Base-by-base conservation (phyloP, 2,329 filamentous ascomycete species). In the Dendrostoma leiphaemia region DNA sequence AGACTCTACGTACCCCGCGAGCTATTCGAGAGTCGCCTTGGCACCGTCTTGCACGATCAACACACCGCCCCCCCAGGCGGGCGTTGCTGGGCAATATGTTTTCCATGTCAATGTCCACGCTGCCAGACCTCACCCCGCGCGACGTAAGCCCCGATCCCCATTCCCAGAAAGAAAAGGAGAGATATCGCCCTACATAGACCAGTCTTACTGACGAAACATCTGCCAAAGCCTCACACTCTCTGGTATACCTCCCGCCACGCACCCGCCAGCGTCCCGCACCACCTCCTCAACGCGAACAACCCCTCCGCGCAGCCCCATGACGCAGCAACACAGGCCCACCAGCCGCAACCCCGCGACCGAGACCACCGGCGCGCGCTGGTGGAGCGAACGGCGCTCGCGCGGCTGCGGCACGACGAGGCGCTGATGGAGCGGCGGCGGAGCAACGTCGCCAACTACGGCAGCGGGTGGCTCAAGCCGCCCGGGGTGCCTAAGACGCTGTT, bases 401-500 rank as follows among this genome's bases (percentile, higher is more conserved):
- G 86, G 2, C 82, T 96, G 10, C 78, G 82, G 24, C 74, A 83
- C 38, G 93, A 97, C 67, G 94, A 97, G 73, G 81, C 85, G 57
- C 81, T 85, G 54, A 80, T 95, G 60, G 82, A 86, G 51, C 81
- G 87, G 8, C 90, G 93, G 44, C 91, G 92, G 65, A 74, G 83
- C 45, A 91, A 93, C 61, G 88, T 97, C 28, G 83, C 88, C 45
- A 89, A 91, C 64, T 97, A 95, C 67, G 94, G 94, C 57, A 89
- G 86, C 61, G 83, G 82, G 41, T 99, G 94, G 94, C 86, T 99
- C 53, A 89, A 88, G 55, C 94, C 94, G 0, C 91, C 91, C 0
- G 94, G 93, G 7, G 81, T 96, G 52, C 70, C 84, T 54, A 99
- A 97, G 77, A 96, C 93, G 1, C 83, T 96, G 56, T 87, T 95